These are phyloP conservation scores for Phyllosticta citriasiana DNA, from an alignment of 2,329 filamentous ascomycete genomes.

Conservation along the genomic window DNA sequence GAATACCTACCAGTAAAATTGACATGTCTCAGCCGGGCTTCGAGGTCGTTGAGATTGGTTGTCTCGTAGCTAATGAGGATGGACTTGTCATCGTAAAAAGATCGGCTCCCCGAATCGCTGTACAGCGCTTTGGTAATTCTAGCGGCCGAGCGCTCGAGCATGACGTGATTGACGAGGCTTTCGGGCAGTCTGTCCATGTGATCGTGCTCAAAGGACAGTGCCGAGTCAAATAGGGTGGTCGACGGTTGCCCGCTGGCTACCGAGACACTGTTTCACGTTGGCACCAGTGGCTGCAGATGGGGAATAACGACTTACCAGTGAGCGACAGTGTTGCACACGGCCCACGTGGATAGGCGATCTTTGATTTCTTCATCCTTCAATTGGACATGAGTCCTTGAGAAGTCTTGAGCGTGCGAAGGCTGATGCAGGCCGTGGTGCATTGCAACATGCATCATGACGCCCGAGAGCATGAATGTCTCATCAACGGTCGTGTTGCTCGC, in stretches of 20 bases:
- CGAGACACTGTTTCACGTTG: constrained; percentile 47
- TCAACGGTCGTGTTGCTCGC: constrained; percentile 73
- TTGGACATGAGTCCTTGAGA: constrained; percentile 64
- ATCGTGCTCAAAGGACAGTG: constrained; percentile 37
- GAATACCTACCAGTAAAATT: constrained; percentile 9
- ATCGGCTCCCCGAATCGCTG: constrained; percentile 10
- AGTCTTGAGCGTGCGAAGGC: constrained; percentile 74
- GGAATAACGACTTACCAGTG: constrained; percentile 45
- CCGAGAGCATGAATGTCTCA: constrained; percentile 70
- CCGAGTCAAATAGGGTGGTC: constrained; percentile 69
- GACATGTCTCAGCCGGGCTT: constrained; percentile 9
- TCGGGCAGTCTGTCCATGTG: constrained; percentile 21
- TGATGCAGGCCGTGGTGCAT: constrained; percentile 75
- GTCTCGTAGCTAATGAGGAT: constrained; percentile 11
- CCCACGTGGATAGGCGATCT: constrained; percentile 72
- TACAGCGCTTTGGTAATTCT: constrained; percentile 10
- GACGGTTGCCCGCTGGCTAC: constrained; percentile 77
- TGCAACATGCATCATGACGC: constrained; percentile 79
- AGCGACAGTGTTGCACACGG: constrained; percentile 74
- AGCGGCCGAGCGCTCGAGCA: constrained; percentile 10
- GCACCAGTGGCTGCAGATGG: not conserved
- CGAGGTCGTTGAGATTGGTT: constrained; percentile 10
- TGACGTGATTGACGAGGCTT: constrained; percentile 8
- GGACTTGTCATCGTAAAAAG: constrained; percentile 10
- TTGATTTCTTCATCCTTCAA: constrained; percentile 70